phyloP scores from a whole-genome alignment of 805 yeast genomes.

The Komagataella phaffii region DNA sequence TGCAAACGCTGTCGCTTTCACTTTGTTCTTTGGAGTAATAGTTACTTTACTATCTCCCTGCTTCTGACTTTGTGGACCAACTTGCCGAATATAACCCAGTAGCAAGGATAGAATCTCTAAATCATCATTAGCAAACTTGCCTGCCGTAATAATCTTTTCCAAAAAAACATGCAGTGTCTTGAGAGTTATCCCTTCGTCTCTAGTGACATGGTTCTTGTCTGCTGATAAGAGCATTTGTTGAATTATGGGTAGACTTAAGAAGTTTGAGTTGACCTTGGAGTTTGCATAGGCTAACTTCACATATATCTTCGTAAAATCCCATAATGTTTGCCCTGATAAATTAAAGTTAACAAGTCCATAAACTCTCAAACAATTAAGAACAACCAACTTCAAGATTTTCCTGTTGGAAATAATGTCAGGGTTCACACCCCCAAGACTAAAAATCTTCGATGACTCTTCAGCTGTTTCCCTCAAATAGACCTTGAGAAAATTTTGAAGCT shows the following conservation, averaged over 20 bases:
- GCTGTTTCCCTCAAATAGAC: conserved; percentile 48
- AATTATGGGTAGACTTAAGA: conserved; percentile 21
- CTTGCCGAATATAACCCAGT: conserved; percentile 23
- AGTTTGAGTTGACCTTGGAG: conserved; percentile 13
- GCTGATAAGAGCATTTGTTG: conserved; percentile 44
- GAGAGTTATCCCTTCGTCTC: conserved; percentile 8
- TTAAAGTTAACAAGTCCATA: conserved; percentile 44
- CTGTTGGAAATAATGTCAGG: conserved; percentile 50
- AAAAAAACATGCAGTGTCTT: conserved; percentile 38
- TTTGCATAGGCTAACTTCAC: conserved; percentile 20
- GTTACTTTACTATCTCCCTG: not conserved
- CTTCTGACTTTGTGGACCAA: conserved; percentile 1
- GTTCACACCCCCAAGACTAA: conserved; percentile 61
- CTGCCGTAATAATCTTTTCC: conserved; percentile 29
- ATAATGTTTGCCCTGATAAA: conserved; percentile 43
- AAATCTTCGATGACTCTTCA: conserved; percentile 43
- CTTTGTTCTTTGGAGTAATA: not conserved
- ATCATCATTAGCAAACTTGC: conserved; percentile 31
- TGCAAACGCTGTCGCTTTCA: conserved; percentile 22
- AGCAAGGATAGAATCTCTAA: conserved; percentile 29
- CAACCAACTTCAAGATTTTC: conserved; percentile 28
- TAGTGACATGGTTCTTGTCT: not conserved
- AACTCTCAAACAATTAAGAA: conserved; percentile 35
- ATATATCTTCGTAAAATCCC: conserved; percentile 53
- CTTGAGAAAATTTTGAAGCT: conserved; percentile 40